Percentiles rank a stretch among this genome's conserved stretches.
Evolutionary conservation across 2,329 filamentous ascomycete genomes (phyloP).

Genomic region (Fusarium sp.): DNA sequence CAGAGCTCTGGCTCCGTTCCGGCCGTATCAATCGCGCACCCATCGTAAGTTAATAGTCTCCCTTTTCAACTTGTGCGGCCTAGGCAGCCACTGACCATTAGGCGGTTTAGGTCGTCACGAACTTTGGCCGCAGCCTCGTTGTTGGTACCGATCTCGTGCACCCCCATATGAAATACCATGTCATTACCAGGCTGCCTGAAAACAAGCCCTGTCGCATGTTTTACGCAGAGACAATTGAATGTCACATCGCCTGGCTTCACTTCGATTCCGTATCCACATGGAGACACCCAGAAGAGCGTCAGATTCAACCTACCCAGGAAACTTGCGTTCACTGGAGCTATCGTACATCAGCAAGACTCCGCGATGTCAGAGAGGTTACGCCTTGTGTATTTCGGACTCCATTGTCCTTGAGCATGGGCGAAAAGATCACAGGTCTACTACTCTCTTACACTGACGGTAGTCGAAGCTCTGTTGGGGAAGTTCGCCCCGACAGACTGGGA

Average conservation of each 20-base stretch:
- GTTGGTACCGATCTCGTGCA: background rate
- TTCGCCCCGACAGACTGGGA: background rate
- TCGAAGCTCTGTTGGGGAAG: background rate
- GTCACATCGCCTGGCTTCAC: background rate
- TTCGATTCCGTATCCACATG: background rate
- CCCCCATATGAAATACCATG: background rate
- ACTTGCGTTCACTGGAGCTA: background rate
- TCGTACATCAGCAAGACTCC: background rate
- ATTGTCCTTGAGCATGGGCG: no score
- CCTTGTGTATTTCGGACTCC: background rate
- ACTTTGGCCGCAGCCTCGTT: background rate
- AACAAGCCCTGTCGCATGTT: background rate
- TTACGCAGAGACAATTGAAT: background rate
- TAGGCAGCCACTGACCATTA: background rate
- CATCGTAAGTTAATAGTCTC: no score
- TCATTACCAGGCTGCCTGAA: background rate
- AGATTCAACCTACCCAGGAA: no score
- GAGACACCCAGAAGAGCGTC: background rate
- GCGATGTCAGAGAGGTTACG: background rate
- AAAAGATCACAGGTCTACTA: background rate
- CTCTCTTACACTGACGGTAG: background rate
- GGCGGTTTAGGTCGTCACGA: background rate
- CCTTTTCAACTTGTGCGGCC: no score
- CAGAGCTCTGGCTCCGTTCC: background rate
- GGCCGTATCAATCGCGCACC: no score